Base-by-base conservation (phyloP, 108 stramenopile species). In the Poteriospumella lacustris region DNA sequence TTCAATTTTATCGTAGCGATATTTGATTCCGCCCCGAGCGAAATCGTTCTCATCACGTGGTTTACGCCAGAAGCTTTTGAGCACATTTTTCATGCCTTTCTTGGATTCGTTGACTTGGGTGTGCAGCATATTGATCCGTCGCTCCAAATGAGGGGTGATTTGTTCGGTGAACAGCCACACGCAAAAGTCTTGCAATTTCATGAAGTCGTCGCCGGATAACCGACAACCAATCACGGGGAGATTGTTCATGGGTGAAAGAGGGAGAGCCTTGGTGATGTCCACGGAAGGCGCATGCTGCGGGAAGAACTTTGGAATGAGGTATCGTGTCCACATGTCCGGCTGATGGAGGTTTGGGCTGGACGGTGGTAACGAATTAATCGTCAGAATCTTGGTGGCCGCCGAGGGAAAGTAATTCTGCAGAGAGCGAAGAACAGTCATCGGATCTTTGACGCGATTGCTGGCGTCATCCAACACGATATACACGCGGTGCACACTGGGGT, bases 31-130 rank as follows among this genome's bases (percentile, higher is more conserved):
- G 36, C 70, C 70, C 42, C 47, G 3, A 12, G 31, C 47, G 36
- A 52, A 26, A 5, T 44, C 43, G 5, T 5, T 34, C 26, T 73
- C 47, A 56, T 73, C 70, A 26, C 41, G 36, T 26, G 70, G 70
- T 31, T 73, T 73, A 28, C 70, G 38, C 70, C 70, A 73, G 36
- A 73, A 73, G 31, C 70, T 73, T 24, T 73, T 73, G 28, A 73
- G 5, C 12, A 73, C 70, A 73, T 73, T 73, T 38, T 56, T 73
- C 5, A 73, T 5, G 36, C 70, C 70, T 56, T 38, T 73, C 5
- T 31, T 5, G 38, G 70, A n/a, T 9, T 73, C 70, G 36, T 73
- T 73, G 26, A 73, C 70, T 26, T 73, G 70, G 26, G 9, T 73
- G 31, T 19, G 12, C 31, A 73, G 24, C 15, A 42, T 5, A 3